Evolutionary conservation across 805 yeast species (phyloP).

Genomic region (Clavispora santaluciae): DNA sequence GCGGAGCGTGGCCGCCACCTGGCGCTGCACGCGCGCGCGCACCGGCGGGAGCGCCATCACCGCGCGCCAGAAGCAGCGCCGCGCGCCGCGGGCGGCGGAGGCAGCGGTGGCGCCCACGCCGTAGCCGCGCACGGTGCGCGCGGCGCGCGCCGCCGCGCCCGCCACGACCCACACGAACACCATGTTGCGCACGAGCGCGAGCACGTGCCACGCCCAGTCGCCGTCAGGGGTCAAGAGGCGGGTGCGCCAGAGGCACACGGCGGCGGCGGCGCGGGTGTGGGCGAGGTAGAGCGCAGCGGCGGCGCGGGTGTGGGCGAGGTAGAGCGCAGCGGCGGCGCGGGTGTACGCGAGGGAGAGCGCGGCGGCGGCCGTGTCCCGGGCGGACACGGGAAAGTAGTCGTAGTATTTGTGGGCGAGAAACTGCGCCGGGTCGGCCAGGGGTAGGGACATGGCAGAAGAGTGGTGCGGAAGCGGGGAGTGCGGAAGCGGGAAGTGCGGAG

Average conservation of each 20-base stretch:
- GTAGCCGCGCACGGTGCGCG: conserved; percentile 13
- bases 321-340: not conserved
- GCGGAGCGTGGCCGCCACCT: conserved; percentile 44
- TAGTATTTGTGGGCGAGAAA: conserved; percentile 12
- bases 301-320: not conserved
- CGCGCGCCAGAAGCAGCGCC: conserved; percentile 7
- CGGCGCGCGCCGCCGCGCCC: not conserved
- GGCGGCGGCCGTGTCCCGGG: not conserved
- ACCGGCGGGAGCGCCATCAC: conserved; percentile 46
- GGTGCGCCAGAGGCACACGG: not conserved
- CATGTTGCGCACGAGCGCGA: not conserved
- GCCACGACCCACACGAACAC: not conserved
- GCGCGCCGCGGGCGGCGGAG: not conserved
- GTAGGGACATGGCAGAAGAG: not conserved
- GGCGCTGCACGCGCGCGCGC: conserved; percentile 52
- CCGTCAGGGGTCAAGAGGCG: not conserved
- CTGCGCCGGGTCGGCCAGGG: not conserved
- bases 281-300: not conserved
- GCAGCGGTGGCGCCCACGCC: conserved; percentile 11
- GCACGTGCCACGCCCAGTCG: not conserved
- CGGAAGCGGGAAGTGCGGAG: not conserved
- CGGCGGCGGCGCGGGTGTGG: not conserved
- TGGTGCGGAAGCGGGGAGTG: not conserved
- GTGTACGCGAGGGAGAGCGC: not conserved
- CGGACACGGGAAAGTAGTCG: conserved; percentile 19